Conservation (phyloP, 2,329 filamentous ascomycete species). For the Colletotrichum musicola region DNA sequence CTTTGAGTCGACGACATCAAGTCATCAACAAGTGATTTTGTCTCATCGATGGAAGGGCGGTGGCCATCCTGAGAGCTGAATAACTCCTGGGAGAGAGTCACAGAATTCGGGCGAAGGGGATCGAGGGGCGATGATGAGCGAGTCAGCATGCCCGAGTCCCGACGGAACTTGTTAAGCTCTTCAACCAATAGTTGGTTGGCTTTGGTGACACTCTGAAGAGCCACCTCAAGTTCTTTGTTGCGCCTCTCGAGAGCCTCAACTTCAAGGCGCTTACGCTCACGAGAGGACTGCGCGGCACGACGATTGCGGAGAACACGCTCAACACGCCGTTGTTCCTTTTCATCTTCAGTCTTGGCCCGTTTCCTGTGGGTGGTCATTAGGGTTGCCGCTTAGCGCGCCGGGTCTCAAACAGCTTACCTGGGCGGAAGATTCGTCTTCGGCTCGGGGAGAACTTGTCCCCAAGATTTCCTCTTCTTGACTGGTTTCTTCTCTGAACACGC, state of each 20-base stretch:
- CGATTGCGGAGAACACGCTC: conserved; percentile 97
- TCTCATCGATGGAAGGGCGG: conserved; percentile 45
- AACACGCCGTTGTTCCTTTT: conserved; percentile 97
- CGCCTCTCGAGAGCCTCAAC: conserved; percentile 86
- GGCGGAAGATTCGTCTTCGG: conserved; percentile 97
- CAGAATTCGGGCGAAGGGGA: conserved; percentile 58
- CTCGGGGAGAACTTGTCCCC: conserved; percentile 96
- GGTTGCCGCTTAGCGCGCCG: neutral
- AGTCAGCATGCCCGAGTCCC: conserved; percentile 56
- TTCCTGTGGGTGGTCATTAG: conserved; percentile 70
- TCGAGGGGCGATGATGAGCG: conserved; percentile 57
- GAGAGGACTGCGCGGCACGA: conserved; percentile 94
- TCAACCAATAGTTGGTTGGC: conserved; percentile 62
- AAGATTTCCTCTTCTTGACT: conserved; percentile 96
- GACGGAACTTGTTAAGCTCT: conserved; percentile 63
- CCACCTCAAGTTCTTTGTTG: conserved; percentile 77
- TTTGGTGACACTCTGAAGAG: conserved; percentile 71
- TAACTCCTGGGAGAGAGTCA: conserved; percentile 71
- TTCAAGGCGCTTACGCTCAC: conserved; percentile 90
- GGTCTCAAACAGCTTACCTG: conserved; percentile 66
- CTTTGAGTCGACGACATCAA: conserved; percentile 56
- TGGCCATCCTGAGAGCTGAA: conserved; percentile 63
- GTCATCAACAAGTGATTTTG: conserved; percentile 56
- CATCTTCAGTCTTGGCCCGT: conserved; percentile 97
- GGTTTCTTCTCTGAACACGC: conserved; percentile 75